A percentile compares a stretch with the other conserved stretches of the same genome.
Conservation (phyloP, 140 eudicot genomes). For the Flaveria floridana region DNA sequence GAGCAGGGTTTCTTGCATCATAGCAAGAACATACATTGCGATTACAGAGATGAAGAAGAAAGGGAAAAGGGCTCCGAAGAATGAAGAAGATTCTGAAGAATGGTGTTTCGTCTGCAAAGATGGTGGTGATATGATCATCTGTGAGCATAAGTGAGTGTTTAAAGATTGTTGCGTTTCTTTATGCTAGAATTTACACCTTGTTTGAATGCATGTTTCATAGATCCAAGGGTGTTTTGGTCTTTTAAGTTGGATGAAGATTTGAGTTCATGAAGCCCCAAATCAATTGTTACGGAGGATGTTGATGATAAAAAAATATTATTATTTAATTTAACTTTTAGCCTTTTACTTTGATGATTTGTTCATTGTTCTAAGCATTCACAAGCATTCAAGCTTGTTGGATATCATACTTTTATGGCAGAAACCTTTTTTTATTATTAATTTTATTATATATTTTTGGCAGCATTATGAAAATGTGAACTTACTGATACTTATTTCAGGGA, state of each 20-base stretch:
- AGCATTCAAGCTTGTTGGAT: too few species aligned
- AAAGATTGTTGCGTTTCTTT: background rate
- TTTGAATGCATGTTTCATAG: constrained; percentile 5
- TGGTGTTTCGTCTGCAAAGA: constrained; percentile 82
- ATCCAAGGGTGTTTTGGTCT: constrained; percentile 36
- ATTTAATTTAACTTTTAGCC: background rate
- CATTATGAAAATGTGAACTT: constrained; percentile 3
- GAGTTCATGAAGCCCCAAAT: constrained; percentile 16
- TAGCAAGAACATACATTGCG: constrained; percentile 9
- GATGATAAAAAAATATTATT: background rate
- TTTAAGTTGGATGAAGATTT: constrained; percentile 15
- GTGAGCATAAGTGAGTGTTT: constrained; percentile 61
- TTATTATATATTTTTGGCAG: background rate
- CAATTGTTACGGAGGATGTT: background rate
- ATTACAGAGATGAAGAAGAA: constrained; percentile 37
- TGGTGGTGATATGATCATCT: constrained; percentile 59
- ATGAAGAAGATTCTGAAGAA: constrained; percentile 53
- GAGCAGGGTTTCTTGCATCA: constrained; percentile 13
- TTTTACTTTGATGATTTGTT: constrained; percentile 7
- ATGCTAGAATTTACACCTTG: background rate
- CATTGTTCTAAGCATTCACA: background rate
- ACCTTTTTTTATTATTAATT: background rate
- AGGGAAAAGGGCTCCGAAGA: constrained; percentile 19
- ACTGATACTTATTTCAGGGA: constrained; percentile 45
- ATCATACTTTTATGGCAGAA: background rate